A percentile compares a stretch with the other conserved stretches of the same genome.
Evolutionary conservation across 148 eudicot species (phyloP).

Genomic region (Heliamphora exappendiculata): DNA sequence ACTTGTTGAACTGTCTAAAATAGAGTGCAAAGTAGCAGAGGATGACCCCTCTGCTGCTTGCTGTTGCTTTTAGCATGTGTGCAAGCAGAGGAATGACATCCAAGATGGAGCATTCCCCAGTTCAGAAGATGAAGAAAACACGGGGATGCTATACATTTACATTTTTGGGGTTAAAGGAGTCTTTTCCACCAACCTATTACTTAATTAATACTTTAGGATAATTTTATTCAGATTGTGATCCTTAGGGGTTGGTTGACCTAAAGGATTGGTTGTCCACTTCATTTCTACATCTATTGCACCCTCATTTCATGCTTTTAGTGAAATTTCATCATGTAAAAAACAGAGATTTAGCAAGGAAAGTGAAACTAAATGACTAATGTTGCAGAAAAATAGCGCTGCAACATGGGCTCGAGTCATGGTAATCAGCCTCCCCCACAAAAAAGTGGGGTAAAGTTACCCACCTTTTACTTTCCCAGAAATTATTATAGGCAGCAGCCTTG

Average conservation of each 20-base stretch:
- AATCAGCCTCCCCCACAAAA: constrained; percentile 1
- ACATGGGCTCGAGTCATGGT: neutral
- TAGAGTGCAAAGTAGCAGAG: neutral
- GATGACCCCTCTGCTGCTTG: neutral
- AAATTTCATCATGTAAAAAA: neutral
- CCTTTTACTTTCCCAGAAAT: neutral
- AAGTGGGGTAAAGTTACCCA: neutral
- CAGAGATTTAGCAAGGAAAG: neutral
- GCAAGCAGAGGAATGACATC: neutral
- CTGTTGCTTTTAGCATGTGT: neutral
- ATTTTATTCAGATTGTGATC: neutral
- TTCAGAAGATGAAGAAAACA: neutral
- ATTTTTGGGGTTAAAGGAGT: neutral
- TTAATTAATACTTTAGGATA: neutral
- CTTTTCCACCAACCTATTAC: neutral
- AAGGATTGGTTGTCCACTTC: no score
- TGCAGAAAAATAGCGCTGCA: neutral
- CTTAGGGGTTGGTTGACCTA: neutral
- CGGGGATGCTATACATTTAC: neutral
- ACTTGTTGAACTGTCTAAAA: neutral
- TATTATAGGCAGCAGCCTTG: neutral
- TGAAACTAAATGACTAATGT: neutral
- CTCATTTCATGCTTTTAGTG: neutral
- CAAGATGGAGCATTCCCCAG: neutral
- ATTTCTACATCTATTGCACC: neutral